Conservation (phyloP, 768 basidiomycete species). For the Tricholomella constricta region DNA sequence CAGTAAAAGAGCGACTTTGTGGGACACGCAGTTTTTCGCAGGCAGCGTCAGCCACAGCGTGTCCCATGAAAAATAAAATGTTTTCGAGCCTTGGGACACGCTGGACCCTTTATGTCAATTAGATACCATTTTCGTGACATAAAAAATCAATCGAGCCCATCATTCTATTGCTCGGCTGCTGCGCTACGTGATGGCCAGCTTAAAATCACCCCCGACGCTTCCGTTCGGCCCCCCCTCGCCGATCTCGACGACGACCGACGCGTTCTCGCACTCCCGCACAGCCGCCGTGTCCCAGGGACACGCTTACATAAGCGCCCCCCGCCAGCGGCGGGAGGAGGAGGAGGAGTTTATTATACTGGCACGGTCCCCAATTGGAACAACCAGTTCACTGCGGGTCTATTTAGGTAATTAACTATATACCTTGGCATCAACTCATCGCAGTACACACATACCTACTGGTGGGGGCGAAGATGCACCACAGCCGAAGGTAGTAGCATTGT, state of each 20-base stretch:
- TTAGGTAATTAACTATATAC: too few species aligned
- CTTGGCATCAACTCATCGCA: too few species aligned
- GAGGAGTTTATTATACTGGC: too few species aligned
- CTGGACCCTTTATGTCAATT: neutral
- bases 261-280: neutral
- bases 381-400: too few species aligned
- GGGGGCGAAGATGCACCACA: too few species aligned
- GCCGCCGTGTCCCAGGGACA: neutral
- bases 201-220: neutral
- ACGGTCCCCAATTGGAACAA: too few species aligned
- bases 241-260: neutral
- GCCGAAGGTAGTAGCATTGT: too few species aligned
- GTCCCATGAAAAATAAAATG: neutral
- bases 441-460: too few species aligned
- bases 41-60: neutral
- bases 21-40: neutral
- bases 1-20: neutral
- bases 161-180: neutral
- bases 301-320: too few species aligned
- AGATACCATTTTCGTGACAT: neutral
- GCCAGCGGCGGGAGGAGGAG: too few species aligned
- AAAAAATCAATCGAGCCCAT: neutral
- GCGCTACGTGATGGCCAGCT: neutral
- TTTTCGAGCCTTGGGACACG: neutral
- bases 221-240: neutral